Conservation (phyloP, 345 rosid genomes). For the Fremontodendron californicum region DNA sequence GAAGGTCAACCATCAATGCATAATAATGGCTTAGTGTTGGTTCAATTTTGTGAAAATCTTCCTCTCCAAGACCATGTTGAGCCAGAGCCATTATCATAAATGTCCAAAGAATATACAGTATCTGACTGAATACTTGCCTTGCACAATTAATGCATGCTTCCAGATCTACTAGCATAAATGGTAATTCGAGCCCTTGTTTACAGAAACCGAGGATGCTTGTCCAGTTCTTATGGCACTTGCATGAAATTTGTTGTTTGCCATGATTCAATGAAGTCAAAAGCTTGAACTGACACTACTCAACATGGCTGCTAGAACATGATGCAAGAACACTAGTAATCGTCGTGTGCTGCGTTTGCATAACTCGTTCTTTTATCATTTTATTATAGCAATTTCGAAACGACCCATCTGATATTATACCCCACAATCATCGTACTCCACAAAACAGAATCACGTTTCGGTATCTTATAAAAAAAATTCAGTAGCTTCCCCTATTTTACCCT, state of each 20-base stretch:
- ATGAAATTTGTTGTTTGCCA: constrained; percentile 91
- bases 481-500: constrained; percentile 43
- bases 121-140: constrained; percentile 43
- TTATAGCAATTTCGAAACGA: constrained; percentile 41
- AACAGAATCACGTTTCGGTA: constrained; percentile 70
- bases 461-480: constrained; percentile 35
- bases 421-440: constrained; percentile 77
- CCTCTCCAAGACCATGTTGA: constrained; percentile 90
- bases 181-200: constrained; percentile 71
- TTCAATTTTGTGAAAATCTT: constrained; percentile 61
- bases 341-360: constrained; percentile 60
- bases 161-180: constrained; percentile 84
- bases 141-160: constrained; percentile 60
- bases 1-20: constrained; percentile 85
- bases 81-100: constrained; percentile 83
- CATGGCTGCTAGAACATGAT: constrained; percentile 69
- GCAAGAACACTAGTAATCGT: constrained; percentile 69
- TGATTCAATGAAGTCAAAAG: constrained; percentile 62
- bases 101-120: constrained; percentile 76
- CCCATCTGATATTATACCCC: constrained; percentile 54
- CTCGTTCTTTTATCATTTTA: constrained; percentile 50
- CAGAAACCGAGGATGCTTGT: constrained; percentile 55
- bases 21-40: constrained; percentile 77
- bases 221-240: constrained; percentile 62
- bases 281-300: constrained; percentile 72